A percentile compares a stretch with the other conserved stretches of the same genome.
phyloP scores from a whole-genome alignment of 1,284 basidiomycete genomes.

The Apiotrichum domesticum region DNA sequence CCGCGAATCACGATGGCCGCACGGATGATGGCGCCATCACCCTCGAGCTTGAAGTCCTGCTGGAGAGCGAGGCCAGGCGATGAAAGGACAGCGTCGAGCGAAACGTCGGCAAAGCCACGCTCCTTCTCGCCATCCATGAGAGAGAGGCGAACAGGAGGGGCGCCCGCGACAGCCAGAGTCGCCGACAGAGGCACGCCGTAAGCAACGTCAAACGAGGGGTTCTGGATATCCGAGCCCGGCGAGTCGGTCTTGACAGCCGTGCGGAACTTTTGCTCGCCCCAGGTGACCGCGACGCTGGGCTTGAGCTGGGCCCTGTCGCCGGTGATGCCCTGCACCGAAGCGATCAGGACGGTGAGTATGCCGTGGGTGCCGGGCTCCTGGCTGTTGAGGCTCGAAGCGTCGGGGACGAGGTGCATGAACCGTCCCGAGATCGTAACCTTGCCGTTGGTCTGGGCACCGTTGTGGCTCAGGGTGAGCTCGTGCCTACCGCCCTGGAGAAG shows the following conservation, averaged over 20 bases:
- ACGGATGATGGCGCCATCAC: constrained; percentile 6
- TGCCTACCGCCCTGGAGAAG: constrained; percentile 1
- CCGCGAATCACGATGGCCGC: constrained; percentile 7
- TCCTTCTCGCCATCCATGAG: constrained; percentile 14
- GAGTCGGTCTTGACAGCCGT: constrained; percentile 10
- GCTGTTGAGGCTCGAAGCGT: constrained; percentile 4
- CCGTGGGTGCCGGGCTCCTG: constrained; percentile 11
- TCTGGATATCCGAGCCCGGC: constrained; percentile 13
- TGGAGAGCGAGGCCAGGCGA: constrained; percentile 4
- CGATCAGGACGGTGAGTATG: constrained; percentile 11
- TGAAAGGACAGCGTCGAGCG: constrained; percentile 5
- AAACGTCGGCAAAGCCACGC: constrained; percentile 5
- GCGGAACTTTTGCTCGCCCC: constrained; percentile 10
- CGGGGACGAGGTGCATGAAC: constrained; percentile 11
- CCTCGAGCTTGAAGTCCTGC: constrained; percentile 4
- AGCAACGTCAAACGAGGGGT: constrained; percentile 9
- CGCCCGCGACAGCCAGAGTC: constrained; percentile 3
- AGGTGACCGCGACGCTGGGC: constrained; percentile 13
- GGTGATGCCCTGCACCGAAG: background rate
- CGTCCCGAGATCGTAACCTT: constrained; percentile 2
- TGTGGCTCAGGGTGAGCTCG: constrained; percentile 3
- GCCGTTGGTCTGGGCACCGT: constrained; percentile 1
- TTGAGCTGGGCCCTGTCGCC: constrained; percentile 10
- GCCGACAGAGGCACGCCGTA: constrained; percentile 6
- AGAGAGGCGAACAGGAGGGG: constrained; percentile 2